Conservation (phyloP, 164 flowering plant genomes). For the Annona squamosa region DNA sequence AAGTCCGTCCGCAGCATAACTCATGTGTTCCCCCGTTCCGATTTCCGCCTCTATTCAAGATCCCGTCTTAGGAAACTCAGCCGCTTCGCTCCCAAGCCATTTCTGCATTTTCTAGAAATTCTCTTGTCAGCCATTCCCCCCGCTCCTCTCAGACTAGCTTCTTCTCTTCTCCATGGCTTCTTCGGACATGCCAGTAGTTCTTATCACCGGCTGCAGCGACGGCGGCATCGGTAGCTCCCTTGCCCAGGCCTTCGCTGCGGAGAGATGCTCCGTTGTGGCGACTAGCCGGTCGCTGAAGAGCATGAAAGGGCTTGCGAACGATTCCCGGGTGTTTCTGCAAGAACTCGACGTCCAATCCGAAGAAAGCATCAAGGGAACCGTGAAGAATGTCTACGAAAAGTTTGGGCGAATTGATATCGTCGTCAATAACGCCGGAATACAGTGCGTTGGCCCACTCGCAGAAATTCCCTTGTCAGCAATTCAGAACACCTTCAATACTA, state of each 20-base stretch:
- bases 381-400: conserved; percentile 35
- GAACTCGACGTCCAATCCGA: conserved; percentile 76
- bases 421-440: conserved; percentile 93
- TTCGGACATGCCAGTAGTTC: conserved; percentile 38
- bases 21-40: neutral
- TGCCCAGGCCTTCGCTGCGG: conserved; percentile 63
- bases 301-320: conserved; percentile 48
- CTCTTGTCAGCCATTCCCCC: neutral
- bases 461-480: conserved; percentile 65
- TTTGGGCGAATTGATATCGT: conserved; percentile 71
- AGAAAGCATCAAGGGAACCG: conserved; percentile 44
- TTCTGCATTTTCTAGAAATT: neutral
- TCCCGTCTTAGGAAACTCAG: neutral
- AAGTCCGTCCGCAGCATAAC: too few relatives aligned
- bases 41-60: neutral
- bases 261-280: conserved; percentile 66
- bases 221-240: conserved; percentile 92
- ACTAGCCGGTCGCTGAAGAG: conserved; percentile 48
- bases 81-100: neutral
- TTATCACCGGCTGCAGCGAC: conserved; percentile 75
- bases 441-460: conserved; percentile 82
- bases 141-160: neutral
- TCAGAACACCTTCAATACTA: conserved; percentile 59
- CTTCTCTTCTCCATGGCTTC: neutral
- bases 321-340: conserved; percentile 44